Evolutionary conservation across 345 rosid species (phyloP).

Genomic region (Durio zibethinus): DNA sequence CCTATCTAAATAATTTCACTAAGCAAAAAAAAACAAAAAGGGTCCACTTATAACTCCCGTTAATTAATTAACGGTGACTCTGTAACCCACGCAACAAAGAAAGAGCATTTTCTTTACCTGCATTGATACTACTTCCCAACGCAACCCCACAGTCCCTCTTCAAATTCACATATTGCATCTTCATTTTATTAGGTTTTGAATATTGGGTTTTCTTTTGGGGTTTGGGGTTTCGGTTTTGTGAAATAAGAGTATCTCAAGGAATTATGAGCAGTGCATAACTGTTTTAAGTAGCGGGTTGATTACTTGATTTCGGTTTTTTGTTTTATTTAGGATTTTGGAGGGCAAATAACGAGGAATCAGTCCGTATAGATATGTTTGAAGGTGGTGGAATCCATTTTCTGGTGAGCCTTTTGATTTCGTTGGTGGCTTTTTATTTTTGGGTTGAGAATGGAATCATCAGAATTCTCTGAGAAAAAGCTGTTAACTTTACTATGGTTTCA

Average conservation of each 20-base stretch:
- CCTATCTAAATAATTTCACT: too few relatives aligned
- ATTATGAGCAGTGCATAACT: neutral
- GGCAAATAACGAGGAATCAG: constrained; percentile 4
- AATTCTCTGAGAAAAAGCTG: constrained; percentile 1
- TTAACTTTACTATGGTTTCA: constrained; percentile 2
- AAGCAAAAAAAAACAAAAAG: too few relatives aligned
- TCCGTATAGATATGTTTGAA: neutral
- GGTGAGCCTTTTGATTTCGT: constrained; percentile 5
- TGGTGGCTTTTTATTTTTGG: constrained; percentile 11
- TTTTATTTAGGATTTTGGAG: constrained; percentile 3
- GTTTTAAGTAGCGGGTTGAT: neutral
- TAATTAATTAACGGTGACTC: too few relatives aligned
- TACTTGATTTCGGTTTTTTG: neutral
- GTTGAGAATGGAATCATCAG: constrained; percentile 7
- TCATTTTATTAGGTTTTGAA: neutral
- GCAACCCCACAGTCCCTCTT: neutral
- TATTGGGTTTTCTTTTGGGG: neutral
- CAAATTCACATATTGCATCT: neutral
- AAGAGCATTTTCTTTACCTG: neutral
- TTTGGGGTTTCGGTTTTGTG: neutral
- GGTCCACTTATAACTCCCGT: too few relatives aligned
- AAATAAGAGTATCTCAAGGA: neutral
- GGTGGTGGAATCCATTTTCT: constrained; percentile 10
- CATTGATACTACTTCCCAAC: neutral
- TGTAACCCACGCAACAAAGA: neutral